Evolutionary conservation across 768 basidiomycete species (phyloP).

Genomic region (Panellus pusillus): DNA sequence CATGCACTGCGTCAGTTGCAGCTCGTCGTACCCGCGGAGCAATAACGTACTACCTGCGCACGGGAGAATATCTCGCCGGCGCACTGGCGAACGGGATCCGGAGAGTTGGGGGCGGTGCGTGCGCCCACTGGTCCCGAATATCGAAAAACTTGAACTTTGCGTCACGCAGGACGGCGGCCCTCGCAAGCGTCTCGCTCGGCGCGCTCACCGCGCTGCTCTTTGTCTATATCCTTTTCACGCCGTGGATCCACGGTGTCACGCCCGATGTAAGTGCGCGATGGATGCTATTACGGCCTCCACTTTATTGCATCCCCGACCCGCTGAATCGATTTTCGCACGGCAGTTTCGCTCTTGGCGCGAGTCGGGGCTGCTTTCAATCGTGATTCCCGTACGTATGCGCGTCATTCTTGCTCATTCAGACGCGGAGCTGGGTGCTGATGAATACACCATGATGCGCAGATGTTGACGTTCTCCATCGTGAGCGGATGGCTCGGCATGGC

Average conservation of each 20-base stretch:
- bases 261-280: slow-evolving; percentile 57
- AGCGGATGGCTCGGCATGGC: slow-evolving; percentile 66
- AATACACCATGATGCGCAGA: slow-evolving; percentile 25
- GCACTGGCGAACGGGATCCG: slow-evolving; percentile 32
- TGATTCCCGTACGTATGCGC: slow-evolving; percentile 54
- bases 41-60: slow-evolving; percentile 63
- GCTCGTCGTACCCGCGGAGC: slow-evolving; percentile 64
- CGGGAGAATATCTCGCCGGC: slow-evolving; percentile 50
- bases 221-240: slow-evolving; percentile 67
- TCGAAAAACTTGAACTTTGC: background rate
- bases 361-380: slow-evolving; percentile 63
- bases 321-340: background rate
- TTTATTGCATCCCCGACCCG: too few relatives aligned
- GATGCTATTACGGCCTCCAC: background rate
- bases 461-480: slow-evolving; percentile 68
- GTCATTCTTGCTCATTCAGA: background rate
- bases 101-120: slow-evolving; percentile 59
- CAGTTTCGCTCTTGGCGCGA: slow-evolving; percentile 77
- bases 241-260: slow-evolving; percentile 66
- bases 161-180: slow-evolving; percentile 48
- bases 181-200: slow-evolving; percentile 54
- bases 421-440: too few relatives aligned
- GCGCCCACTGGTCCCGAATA: background rate
- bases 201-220: slow-evolving; percentile 64
- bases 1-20: slow-evolving; percentile 32